phyloP scores from a whole-genome alignment of 768 basidiomycete genomes.

The Boletus subcaerulescens region DNA sequence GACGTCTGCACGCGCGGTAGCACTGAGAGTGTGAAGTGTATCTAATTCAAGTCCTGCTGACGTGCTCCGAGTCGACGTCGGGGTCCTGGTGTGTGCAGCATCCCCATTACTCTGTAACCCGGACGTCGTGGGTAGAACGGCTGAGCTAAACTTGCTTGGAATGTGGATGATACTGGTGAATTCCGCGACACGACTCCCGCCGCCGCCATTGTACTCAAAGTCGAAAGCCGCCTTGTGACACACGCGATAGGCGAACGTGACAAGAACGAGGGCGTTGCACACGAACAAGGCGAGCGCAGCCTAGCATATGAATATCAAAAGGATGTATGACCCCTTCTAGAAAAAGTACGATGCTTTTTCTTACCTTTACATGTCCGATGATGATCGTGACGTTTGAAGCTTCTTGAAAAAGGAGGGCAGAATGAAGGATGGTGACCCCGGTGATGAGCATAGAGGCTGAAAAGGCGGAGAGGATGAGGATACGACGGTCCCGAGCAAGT shows the following conservation, averaged over 20 bases:
- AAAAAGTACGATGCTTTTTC: not conserved
- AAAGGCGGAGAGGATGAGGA: slow-evolving; percentile 21
- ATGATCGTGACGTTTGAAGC: slow-evolving; percentile 1
- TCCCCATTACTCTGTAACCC: not conserved
- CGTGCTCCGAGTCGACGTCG: not conserved
- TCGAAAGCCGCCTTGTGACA: not conserved
- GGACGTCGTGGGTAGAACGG: not conserved
- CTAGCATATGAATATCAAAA: slow-evolving; percentile 1
- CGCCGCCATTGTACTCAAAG: not conserved
- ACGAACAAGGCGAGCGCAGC: slow-evolving; percentile 20
- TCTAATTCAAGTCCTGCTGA: not conserved
- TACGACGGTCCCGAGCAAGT: slow-evolving; percentile 15
- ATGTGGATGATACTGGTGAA: slow-evolving; percentile 19
- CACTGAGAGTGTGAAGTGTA: not conserved
- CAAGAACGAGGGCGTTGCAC: slow-evolving; percentile 21
- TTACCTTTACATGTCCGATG: slow-evolving; percentile 27
- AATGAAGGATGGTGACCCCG: slow-evolving; percentile 22
- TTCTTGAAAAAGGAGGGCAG: slow-evolving; percentile 16
- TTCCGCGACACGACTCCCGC: not conserved
- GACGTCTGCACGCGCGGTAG: no score
- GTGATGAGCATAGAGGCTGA: slow-evolving; percentile 23
- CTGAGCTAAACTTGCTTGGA: slow-evolving; percentile 14
- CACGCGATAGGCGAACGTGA: slow-evolving; percentile 17
- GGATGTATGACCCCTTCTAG: not conserved
- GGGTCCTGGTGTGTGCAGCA: not conserved